A percentile compares a stretch with the other conserved stretches of the same genome.
Evolutionary conservation across 192 early-diverging fungal species (phyloP).

Genomic region (Polychytrium aggregatum): DNA sequence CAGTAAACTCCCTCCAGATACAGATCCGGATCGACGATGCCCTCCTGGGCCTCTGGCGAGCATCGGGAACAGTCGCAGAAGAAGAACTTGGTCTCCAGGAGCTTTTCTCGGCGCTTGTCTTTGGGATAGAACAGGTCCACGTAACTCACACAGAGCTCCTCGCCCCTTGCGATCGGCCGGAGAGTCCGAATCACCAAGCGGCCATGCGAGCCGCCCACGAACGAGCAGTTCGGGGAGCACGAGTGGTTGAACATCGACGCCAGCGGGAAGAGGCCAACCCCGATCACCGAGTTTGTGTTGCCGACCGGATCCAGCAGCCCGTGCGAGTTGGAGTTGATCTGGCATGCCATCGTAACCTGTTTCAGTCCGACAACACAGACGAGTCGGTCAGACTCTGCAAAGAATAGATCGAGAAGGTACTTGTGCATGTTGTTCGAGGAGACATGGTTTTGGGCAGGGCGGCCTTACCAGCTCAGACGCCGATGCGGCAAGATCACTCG

Average conservation of each 20-base stretch:
- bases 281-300: conserved; percentile 34
- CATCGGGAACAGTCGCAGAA: conserved; percentile 70
- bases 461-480: conserved; percentile 14
- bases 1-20: conserved; percentile 40
- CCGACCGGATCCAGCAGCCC: conserved; percentile 32
- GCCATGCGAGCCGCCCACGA: conserved; percentile 34
- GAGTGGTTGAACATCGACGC: conserved; percentile 62
- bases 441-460: conserved; percentile 21
- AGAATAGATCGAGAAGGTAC: no score
- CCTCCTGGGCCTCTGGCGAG: conserved; percentile 1
- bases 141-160: conserved; percentile 54
- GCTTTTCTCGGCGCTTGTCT: conserved; percentile 58
- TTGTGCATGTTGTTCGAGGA: no score
- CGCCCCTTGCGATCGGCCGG: conserved; percentile 34
- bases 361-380: no score
- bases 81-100: conserved; percentile 56
- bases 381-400: no score
- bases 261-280: conserved; percentile 58
- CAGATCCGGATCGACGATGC: conserved; percentile 38
- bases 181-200: conserved; percentile 49
- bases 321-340: conserved; percentile 57
- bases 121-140: conserved; percentile 59
- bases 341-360: conserved; percentile 42
- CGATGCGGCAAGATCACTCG: conserved; percentile 1
- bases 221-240: conserved; percentile 63